Percentiles rank a stretch among this genome's conserved stretches.
Conservation (phyloP, 2,329 filamentous ascomycete genomes). For the Metarhizium anisopliae region DNA sequence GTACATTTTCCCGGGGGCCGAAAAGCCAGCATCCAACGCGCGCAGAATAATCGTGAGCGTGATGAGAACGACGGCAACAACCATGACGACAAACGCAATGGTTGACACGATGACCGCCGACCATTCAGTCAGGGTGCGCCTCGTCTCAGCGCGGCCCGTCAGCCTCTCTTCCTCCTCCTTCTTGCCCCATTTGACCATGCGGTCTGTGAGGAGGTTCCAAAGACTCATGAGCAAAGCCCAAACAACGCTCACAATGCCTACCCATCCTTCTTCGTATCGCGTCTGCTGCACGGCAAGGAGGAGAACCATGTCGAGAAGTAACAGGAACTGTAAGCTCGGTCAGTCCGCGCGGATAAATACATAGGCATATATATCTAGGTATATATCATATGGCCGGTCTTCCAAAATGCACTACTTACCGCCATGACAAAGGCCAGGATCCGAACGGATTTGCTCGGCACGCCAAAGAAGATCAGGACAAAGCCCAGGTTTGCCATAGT, state of each 20-base stretch:
- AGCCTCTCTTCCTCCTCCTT: conserved; percentile 84
- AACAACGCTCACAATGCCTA: conserved; percentile 75
- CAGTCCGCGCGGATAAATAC: conserved; percentile 33
- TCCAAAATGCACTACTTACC: conserved; percentile 14
- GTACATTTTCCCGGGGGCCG: conserved; percentile 65
- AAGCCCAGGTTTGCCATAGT: conserved; percentile 68
- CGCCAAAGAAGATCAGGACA: conserved; percentile 76
- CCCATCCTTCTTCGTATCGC: conserved; percentile 79
- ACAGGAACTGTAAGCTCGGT: conserved; percentile 17
- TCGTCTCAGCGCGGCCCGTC: conserved; percentile 79
- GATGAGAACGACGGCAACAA: conserved; percentile 61
- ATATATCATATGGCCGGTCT: conserved; percentile 27
- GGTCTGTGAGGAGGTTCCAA: conserved; percentile 72
- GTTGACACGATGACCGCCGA: conserved; percentile 67
- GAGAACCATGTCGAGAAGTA: conserved; percentile 62
- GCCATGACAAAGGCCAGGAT: conserved; percentile 62
- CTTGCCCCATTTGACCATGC: conserved; percentile 85
- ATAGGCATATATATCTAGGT: too few species aligned
- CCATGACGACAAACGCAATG: conserved; percentile 59
- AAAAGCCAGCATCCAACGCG: conserved; percentile 66
- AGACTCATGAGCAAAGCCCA: conserved; percentile 72
- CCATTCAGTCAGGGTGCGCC: conserved; percentile 79
- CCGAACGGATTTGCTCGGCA: conserved; percentile 71
- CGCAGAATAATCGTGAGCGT: conserved; percentile 74
- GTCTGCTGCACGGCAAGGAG: conserved; percentile 67